phyloP scores from a whole-genome alignment of 2,329 filamentous ascomycete genomes.

The Microdochium bolleyi region DNA sequence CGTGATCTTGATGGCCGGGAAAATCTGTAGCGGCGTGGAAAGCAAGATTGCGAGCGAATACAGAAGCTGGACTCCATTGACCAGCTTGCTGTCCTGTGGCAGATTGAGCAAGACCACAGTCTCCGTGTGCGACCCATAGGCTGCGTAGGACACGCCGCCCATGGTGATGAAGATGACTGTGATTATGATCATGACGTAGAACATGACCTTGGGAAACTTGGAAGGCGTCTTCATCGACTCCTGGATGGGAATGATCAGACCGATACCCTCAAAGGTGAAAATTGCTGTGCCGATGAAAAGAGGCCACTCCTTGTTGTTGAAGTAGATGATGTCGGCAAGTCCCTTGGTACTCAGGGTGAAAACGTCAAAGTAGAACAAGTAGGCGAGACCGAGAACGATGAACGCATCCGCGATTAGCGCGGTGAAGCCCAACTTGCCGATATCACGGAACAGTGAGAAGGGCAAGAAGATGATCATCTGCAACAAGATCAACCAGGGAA shows the following conservation, averaged over 20 bases:
- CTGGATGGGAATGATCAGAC: constrained; percentile 95
- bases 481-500: constrained; percentile 85
- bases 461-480: constrained; percentile 95
- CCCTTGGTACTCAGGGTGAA: constrained; percentile 70
- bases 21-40: constrained; percentile 92
- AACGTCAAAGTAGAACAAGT: constrained; percentile 94
- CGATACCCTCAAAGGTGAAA: constrained; percentile 97
- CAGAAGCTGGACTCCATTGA: constrained; percentile 92
- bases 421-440: constrained; percentile 93
- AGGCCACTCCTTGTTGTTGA: constrained; percentile 90
- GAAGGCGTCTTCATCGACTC: constrained; percentile 89
- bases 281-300: constrained; percentile 98
- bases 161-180: constrained; percentile 85
- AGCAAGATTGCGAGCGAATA: constrained; percentile 97
- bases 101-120: constrained; percentile 95
- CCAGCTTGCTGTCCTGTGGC: constrained; percentile 88
- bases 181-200: constrained; percentile 89
- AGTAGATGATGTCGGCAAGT: constrained; percentile 77
- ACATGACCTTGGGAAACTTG: constrained; percentile 85
- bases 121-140: constrained; percentile 90
- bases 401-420: constrained; percentile 90
- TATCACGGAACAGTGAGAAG: constrained; percentile 88
- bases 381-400: constrained; percentile 84
- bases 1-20: constrained; percentile 93
- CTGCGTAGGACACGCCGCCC: constrained; percentile 90